These are phyloP conservation scores for Debaryomyces sp. DNA, from an alignment of 1,139 yeast species.

Conservation along the genomic window DNA sequence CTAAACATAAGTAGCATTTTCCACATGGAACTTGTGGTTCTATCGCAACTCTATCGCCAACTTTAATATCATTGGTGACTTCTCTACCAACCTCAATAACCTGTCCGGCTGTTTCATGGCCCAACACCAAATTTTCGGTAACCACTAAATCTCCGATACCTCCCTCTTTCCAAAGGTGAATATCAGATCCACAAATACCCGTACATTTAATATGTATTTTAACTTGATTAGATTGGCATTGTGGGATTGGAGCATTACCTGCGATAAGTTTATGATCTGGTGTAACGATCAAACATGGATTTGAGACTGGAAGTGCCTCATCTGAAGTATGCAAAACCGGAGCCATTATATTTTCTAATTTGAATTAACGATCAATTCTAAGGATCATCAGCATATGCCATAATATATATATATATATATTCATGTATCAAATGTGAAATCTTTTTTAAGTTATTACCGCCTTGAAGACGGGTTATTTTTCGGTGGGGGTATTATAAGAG, in stretches of 20 bases:
- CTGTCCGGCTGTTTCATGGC: constrained; percentile 38
- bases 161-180: constrained; percentile 28
- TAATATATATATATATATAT: neutral
- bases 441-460: neutral
- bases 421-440: neutral
- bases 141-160: constrained; percentile 22
- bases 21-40: constrained; percentile 33
- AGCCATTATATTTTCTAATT: constrained; percentile 6
- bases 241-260: constrained; percentile 10
- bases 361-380: neutral
- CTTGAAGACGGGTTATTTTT: constrained; percentile 2
- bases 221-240: constrained; percentile 9
- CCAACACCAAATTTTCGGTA: constrained; percentile 24
- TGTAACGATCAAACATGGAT: constrained; percentile 12
- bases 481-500: neutral
- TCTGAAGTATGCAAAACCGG: constrained; percentile 8
- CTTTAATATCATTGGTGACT: constrained; percentile 23
- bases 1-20: constrained; percentile 30
- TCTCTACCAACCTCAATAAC: constrained; percentile 31
- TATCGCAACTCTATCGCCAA: constrained; percentile 31
- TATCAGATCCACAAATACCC: constrained; percentile 32
- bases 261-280: constrained; percentile 7
- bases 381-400: neutral
- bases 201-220: constrained; percentile 43
- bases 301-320: constrained; percentile 3